These are phyloP conservation scores for Elymus sibiricus DNA, from an alignment of 176 grass and related monocot species.

Conservation along the genomic window DNA sequence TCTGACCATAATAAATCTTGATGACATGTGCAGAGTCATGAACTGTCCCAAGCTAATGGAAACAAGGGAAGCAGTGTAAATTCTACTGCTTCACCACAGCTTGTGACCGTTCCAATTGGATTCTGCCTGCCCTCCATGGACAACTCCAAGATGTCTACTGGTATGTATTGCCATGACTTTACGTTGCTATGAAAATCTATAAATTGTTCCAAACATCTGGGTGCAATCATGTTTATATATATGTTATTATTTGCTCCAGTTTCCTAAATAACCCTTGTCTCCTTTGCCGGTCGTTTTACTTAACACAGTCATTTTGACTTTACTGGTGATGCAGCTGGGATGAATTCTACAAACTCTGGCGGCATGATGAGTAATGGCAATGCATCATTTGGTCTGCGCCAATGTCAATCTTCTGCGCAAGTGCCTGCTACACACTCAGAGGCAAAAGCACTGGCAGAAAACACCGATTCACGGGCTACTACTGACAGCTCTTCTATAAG, in stretches of 20 bases:
- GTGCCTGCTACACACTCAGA: constrained; percentile 15
- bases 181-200: background rate
- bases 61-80: constrained; percentile 16
- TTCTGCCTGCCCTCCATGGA: constrained; percentile 44
- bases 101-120: constrained; percentile 57
- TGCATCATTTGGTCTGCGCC: constrained; percentile 20
- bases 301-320: background rate
- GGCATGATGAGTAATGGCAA: constrained; percentile 31
- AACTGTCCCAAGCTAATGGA: constrained; percentile 43
- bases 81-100: constrained; percentile 23
- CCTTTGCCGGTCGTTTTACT: background rate
- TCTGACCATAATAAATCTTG: constrained; percentile 19
- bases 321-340: constrained; percentile 32
- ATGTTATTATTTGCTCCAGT: background rate
- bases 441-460: constrained; percentile 7
- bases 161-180: constrained; percentile 28
- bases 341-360: constrained; percentile 26
- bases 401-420: constrained; percentile 24
- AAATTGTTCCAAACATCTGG: constrained; percentile 6
- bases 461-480: constrained; percentile 2
- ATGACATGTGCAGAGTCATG: constrained; percentile 46
- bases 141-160: constrained; percentile 35
- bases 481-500: constrained; percentile 43
- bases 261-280: background rate
- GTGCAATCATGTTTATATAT: background rate